phyloP scores from a whole-genome alignment of 495 filamentous ascomycete genomes.

The Chlorociboria aeruginascens region DNA sequence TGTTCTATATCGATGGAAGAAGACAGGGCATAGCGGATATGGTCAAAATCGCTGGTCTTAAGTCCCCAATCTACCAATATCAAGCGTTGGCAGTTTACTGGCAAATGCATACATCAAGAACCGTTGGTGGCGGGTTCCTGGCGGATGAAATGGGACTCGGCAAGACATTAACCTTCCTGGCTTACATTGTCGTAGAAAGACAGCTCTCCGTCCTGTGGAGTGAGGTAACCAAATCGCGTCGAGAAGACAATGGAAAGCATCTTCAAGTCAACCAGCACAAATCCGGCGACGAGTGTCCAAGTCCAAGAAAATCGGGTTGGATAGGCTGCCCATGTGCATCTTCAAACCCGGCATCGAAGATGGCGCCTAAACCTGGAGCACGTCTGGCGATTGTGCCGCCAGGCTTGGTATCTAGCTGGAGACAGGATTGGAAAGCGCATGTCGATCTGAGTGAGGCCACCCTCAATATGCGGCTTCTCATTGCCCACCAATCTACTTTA shows the following conservation, averaged over 20 bases:
- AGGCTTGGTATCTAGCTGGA: neutral
- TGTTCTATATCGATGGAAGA: conserved; percentile 5
- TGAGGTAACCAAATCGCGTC: neutral
- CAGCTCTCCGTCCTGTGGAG: conserved; percentile 3
- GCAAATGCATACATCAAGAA: conserved; percentile 9
- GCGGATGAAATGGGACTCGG: conserved; percentile 10
- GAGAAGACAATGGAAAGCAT: conserved; percentile 2
- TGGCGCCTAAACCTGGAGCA: conserved; percentile 1
- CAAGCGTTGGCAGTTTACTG: conserved; percentile 10
- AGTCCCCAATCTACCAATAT: conserved; percentile 7
- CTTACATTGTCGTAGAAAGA: conserved; percentile 8
- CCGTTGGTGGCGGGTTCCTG: conserved; percentile 8
- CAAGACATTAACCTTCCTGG: conserved; percentile 10
- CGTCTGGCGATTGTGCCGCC: conserved; percentile 4
- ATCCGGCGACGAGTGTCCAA: neutral
- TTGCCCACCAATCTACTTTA: neutral
- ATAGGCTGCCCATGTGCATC: conserved; percentile 8
- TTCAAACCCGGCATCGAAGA: conserved; percentile 3
- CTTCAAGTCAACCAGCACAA: neutral
- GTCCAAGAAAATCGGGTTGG: neutral
- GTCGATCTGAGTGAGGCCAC: neutral
- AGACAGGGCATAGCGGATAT: neutral
- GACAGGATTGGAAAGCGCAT: conserved; percentile 3
- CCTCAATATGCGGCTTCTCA: conserved; percentile 1
- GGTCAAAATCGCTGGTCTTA: conserved; percentile 1